A percentile compares a stretch with the other conserved stretches of the same genome.
Conservation (phyloP, 1,139 yeast genomes). For the Sugiyamaella pinicola region DNA sequence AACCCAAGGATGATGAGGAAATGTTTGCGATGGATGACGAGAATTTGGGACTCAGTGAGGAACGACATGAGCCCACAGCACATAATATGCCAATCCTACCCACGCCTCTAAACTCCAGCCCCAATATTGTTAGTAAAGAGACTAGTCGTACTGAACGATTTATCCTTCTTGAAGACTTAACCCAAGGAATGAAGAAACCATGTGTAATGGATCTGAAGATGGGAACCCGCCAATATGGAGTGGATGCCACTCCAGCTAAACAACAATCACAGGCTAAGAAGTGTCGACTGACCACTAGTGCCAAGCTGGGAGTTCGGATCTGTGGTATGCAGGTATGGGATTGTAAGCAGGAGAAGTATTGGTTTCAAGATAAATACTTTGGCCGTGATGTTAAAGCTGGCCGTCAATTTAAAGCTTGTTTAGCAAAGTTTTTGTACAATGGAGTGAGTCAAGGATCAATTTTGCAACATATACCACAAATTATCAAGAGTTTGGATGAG, state of each 20-base stretch:
- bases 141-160: slow-evolving; percentile 66
- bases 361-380: slow-evolving; percentile 84
- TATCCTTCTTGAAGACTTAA: slow-evolving; percentile 87
- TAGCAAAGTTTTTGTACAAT: slow-evolving; percentile 78
- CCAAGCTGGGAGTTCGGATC: slow-evolving; percentile 82
- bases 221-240: slow-evolving; percentile 99
- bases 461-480: slow-evolving; percentile 64
- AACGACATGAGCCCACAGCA: background rate
- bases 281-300: slow-evolving; percentile 79
- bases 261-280: slow-evolving; percentile 79
- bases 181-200: slow-evolving; percentile 77
- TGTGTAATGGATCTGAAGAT: slow-evolving; percentile 93
- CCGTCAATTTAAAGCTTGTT: slow-evolving; percentile 68
- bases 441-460: slow-evolving; percentile 63
- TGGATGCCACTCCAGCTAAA: slow-evolving; percentile 75
- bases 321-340: slow-evolving; percentile 96
- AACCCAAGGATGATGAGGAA: slow-evolving; percentile 24
- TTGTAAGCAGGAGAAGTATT: slow-evolving; percentile 48
- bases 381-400: slow-evolving; percentile 83
- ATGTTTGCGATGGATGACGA: slow-evolving; percentile 37
- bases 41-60: slow-evolving; percentile 2
- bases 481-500: slow-evolving; percentile 62
- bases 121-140: slow-evolving; percentile 18
- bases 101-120: background rate
- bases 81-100: background rate